Evolutionary conservation across 2,329 filamentous ascomycete genomes (phyloP), one percentile per base, ranked within the genome.

Genomic region (Neophaeococcomyces aloes): DNA sequence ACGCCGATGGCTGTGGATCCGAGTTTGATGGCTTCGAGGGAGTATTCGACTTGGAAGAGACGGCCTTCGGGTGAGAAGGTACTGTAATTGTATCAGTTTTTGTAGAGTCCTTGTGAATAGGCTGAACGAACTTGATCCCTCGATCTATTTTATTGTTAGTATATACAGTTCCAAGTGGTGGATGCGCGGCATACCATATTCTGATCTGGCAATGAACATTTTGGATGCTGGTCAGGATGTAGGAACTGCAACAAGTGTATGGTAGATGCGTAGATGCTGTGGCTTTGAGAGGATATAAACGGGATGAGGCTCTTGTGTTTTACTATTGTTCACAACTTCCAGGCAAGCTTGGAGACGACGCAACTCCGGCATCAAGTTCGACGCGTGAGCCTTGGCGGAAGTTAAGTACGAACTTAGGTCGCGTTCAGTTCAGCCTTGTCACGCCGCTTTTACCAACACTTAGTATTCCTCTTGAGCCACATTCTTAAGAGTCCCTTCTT

Each of bases 21-120:
- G 56, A 96, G 85, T 75, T 98, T 98, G 79, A 98, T 98, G 68
- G 91, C 91, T 75, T 98, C 91, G 66, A 98, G 83, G 48, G 91
- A 96, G 79, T 98, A 98, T 83, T 98, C 91, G 74, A 98, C 91
- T 74, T 98, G 91, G 78, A 98, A 98, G 67, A 98, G 85, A 69
- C 91, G 91, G 61, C 91, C 91, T 78, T 98, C 91, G 49, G 91
- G 91, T 59, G 91, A 98, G 79, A 98, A 98, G 77, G 91, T 98
- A 78, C 85, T 93, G 64, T 48, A 46, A 14, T 42, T 38, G 11
- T 38, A 52, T 48, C 46, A 45, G 50, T 61, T 47, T 58, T 39
- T 17, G 39, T 38, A 36, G 27, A 51, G 46, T 36, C 37, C 29
- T 3, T 8, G 40, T 34, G 15, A 25, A 29, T 33, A 48, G 39